These are phyloP conservation scores for Solanum aculeatissimum DNA, from an alignment of 305 asterid genomes.

Conservation along the genomic window DNA sequence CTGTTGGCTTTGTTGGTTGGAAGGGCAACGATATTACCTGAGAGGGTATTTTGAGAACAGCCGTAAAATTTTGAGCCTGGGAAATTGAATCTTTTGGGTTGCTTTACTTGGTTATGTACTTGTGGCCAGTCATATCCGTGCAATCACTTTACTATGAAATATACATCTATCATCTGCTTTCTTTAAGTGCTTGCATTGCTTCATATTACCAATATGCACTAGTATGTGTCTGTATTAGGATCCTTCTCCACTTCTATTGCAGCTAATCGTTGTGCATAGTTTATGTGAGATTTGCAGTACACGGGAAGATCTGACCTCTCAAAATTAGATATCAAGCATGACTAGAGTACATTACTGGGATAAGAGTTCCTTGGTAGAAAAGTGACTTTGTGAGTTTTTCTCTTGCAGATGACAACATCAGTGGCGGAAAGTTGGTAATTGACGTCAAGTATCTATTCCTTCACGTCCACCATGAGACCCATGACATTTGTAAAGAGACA, in stretches of 20 bases:
- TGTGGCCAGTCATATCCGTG: background rate
- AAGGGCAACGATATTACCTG: background rate
- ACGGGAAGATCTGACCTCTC: background rate
- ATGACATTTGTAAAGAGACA: constrained; percentile 56
- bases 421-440: constrained; percentile 58
- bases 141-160: background rate
- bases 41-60: background rate
- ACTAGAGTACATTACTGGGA: background rate
- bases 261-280: background rate
- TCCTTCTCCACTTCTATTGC: background rate
- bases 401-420: constrained; percentile 44
- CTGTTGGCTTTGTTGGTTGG: background rate
- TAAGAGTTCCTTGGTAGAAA: background rate
- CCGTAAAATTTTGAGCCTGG: background rate
- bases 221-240: background rate
- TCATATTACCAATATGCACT: background rate
- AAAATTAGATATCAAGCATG: background rate
- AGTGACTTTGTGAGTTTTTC: background rate
- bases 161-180: background rate
- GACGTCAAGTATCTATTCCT: constrained; percentile 43
- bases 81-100: background rate
- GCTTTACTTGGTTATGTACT: background rate
- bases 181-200: background rate
- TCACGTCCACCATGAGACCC: background rate
- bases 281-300: background rate